Percentiles rank a stretch among this genome's conserved stretches.
phyloP scores from a whole-genome alignment of 495 filamentous ascomycete genomes.

The Venustampulla echinocandica region DNA sequence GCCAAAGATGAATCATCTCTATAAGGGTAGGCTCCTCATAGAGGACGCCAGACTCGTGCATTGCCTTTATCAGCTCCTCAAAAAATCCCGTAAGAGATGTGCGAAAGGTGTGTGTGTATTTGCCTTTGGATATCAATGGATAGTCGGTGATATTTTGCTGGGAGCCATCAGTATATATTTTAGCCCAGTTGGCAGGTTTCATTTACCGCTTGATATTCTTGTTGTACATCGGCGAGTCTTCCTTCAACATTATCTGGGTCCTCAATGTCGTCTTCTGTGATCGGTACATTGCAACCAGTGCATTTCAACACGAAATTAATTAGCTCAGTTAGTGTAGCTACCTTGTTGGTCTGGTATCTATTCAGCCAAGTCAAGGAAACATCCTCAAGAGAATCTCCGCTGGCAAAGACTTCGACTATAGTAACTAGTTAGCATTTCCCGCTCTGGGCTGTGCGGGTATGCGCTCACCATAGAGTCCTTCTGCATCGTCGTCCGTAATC shows the following conservation, averaged over 20 bases:
- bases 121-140: conserved; percentile 77
- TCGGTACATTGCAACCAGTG: conserved; percentile 66
- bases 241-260: conserved; percentile 74
- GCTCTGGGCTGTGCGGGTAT: not conserved
- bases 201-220: conserved; percentile 63
- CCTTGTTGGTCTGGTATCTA: conserved; percentile 59
- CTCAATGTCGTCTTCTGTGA: conserved; percentile 68
- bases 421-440: conserved; percentile 6
- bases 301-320: conserved; percentile 83
- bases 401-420: conserved; percentile 72
- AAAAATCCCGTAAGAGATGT: conserved; percentile 71
- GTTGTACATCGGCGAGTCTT: conserved; percentile 65
- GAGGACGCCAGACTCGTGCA: conserved; percentile 65
- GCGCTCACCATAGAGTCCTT: conserved; percentile 68
- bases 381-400: conserved; percentile 57
- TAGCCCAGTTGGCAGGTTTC: not conserved
- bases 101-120: conserved; percentile 63
- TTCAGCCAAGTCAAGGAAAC: conserved; percentile 75
- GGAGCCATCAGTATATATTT: not conserved
- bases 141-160: conserved; percentile 77
- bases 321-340: conserved; percentile 65
- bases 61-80: conserved; percentile 56
- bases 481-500: conserved; percentile 44
- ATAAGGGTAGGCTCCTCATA: conserved; percentile 67
- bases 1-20: conserved; percentile 80